Conservation (phyloP, 2,329 filamentous ascomycete genomes). For the Alternaria viburni region DNA sequence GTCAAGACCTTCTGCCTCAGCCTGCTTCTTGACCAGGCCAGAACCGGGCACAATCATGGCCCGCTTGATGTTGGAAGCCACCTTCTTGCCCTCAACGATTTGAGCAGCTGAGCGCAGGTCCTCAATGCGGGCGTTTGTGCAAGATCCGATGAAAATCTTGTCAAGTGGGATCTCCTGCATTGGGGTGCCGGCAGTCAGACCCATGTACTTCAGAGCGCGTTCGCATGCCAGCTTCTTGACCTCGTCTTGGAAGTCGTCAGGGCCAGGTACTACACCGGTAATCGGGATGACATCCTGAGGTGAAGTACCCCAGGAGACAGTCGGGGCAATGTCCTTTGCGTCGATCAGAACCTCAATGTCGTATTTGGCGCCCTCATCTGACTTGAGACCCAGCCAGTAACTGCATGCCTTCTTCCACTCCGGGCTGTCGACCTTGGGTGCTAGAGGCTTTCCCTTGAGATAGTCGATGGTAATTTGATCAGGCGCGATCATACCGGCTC, state of each 20-base stretch:
- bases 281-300: slow-evolving; percentile 97
- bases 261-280: slow-evolving; percentile 86
- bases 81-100: slow-evolving; percentile 84
- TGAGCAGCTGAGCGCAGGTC: slow-evolving; percentile 87
- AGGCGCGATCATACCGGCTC: slow-evolving; percentile 95
- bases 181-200: slow-evolving; percentile 79
- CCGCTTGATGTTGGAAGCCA: slow-evolving; percentile 87
- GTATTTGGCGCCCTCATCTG: slow-evolving; percentile 86
- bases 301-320: slow-evolving; percentile 95
- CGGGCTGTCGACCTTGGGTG: slow-evolving; percentile 80
- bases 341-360: slow-evolving; percentile 90
- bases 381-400: slow-evolving; percentile 87
- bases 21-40: slow-evolving; percentile 89
- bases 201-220: slow-evolving; percentile 95
- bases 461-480: slow-evolving; percentile 95
- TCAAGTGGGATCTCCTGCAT: slow-evolving; percentile 93
- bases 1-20: slow-evolving; percentile 89
- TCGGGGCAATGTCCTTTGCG: slow-evolving; percentile 90
- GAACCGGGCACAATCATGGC: slow-evolving; percentile 97
- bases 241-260: slow-evolving; percentile 82
- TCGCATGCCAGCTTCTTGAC: slow-evolving; percentile 80
- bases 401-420: slow-evolving; percentile 88
- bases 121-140: slow-evolving; percentile 96
- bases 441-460: slow-evolving; percentile 87
- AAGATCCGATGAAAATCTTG: slow-evolving; percentile 98